Evolutionary conservation across 2,329 filamentous ascomycete species (phyloP).

Genomic region (Zymoseptoria ardabiliae): DNA sequence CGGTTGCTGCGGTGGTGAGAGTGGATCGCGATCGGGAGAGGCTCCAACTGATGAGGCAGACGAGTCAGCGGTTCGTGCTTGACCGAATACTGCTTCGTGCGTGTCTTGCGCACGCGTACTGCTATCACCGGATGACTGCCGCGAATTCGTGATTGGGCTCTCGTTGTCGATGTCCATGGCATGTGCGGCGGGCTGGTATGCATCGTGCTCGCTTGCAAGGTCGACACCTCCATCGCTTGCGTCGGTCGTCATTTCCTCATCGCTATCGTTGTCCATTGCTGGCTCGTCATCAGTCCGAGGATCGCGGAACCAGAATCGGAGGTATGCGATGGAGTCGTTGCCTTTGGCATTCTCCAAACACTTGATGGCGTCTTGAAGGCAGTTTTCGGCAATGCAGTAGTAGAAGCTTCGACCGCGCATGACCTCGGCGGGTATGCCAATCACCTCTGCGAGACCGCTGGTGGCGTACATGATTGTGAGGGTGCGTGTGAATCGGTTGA

Average conservation of each 20-base stretch:
- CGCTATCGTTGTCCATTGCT: conserved; percentile 31
- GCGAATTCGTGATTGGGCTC: conserved; percentile 15
- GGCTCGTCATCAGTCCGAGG: conserved; percentile 49
- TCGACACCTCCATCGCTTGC: conserved; percentile 44
- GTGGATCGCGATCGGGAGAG: conserved; percentile 22
- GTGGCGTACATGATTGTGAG: conserved; percentile 83
- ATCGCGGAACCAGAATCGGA: conserved; percentile 78
- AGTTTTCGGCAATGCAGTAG: conserved; percentile 74
- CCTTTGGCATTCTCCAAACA: conserved; percentile 80
- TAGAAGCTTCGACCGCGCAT: conserved; percentile 77
- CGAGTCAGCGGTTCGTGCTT: conserved; percentile 31
- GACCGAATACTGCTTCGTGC: conserved; percentile 40
- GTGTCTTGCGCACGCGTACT: conserved; percentile 32
- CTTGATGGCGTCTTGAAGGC: conserved; percentile 65
- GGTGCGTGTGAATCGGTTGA: conserved; percentile 79
- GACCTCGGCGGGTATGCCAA: conserved; percentile 62
- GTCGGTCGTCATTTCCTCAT: conserved; percentile 43
- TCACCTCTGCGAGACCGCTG: conserved; percentile 63
- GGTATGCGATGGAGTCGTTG: conserved; percentile 84
- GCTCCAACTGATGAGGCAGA: conserved; percentile 26
- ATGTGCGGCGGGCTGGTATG: conserved; percentile 8
- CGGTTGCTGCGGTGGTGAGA: conserved; percentile 10
- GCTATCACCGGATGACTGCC: conserved; percentile 43
- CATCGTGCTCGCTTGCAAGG: conserved; percentile 31
- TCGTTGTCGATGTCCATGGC: conserved; percentile 17